These are phyloP conservation scores for Fusarium coffeatum DNA, from an alignment of 2,329 filamentous ascomycete species.

Conservation along the genomic window DNA sequence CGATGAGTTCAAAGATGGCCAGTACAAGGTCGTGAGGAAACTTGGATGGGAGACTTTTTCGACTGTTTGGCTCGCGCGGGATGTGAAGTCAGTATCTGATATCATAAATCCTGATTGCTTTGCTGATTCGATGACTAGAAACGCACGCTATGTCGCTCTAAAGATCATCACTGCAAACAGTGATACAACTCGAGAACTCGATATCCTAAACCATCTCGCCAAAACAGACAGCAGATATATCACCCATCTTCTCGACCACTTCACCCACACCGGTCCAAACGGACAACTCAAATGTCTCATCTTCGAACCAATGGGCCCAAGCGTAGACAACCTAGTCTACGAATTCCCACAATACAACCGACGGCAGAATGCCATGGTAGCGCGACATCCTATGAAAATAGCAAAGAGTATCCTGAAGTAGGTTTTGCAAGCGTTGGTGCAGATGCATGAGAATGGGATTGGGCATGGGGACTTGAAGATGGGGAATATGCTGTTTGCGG, in stretches of 20 bases:
- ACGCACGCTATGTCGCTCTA: fast-evolving
- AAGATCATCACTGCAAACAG: background rate
- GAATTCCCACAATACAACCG: fast-evolving
- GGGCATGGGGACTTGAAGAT: background rate
- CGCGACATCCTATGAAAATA: background rate
- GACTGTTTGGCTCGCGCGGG: background rate
- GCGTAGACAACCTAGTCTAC: background rate
- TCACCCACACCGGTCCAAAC: background rate
- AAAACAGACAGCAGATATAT: fast-evolving
- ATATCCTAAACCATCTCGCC: fast-evolving
- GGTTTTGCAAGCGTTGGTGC: background rate
- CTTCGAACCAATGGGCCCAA: background rate
- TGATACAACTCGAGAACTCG: fast-evolving
- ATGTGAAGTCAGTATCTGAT: fast-evolving
- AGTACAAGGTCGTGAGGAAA: background rate
- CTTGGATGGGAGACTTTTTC: background rate
- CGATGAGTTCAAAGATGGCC: background rate
- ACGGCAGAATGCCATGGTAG: background rate
- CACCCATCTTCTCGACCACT: background rate
- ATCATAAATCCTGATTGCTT: no score
- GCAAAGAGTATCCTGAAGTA: background rate
- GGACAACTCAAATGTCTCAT: background rate
- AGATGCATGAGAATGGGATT: background rate
- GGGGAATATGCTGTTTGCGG: background rate
- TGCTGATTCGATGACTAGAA: no score